These are phyloP conservation scores for Colletotrichum phormii DNA, from an alignment of 2,329 filamentous ascomycete genomes.

Conservation along the genomic window DNA sequence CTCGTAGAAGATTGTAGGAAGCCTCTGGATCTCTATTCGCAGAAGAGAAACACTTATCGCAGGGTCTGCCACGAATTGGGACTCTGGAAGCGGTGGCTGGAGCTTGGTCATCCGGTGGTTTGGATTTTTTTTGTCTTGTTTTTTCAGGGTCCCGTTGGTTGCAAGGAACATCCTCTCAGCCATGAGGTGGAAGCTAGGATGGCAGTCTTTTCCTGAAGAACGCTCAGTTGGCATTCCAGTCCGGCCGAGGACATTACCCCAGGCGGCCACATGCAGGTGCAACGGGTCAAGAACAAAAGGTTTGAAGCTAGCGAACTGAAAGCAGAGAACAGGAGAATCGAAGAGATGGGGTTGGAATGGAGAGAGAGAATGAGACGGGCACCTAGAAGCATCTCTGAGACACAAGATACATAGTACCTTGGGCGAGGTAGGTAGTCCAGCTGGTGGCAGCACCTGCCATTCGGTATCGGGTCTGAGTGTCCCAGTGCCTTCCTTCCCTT, in stretches of 20 bases:
- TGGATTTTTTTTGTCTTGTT: slow-evolving; percentile 4
- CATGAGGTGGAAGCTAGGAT: slow-evolving; percentile 16
- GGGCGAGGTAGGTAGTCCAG: too few species aligned
- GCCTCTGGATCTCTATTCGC: neutral
- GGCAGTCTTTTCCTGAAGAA: neutral
- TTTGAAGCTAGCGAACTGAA: neutral
- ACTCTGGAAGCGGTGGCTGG: slow-evolving; percentile 17
- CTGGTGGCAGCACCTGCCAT: slow-evolving; percentile 19
- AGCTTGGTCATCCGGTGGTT: slow-evolving; percentile 6
- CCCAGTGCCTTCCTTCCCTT: neutral
- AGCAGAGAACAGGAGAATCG: neutral
- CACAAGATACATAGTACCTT: neutral
- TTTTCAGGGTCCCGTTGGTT: slow-evolving; percentile 26
- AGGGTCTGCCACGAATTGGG: neutral
- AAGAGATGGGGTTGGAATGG: neutral
- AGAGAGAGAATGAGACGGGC: neutral
- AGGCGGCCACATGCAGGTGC: slow-evolving; percentile 1
- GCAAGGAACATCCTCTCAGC: slow-evolving; percentile 31
- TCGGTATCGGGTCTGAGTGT: slow-evolving; percentile 2
- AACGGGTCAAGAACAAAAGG: neutral
- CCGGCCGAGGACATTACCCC: neutral
- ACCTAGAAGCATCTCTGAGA: neutral
- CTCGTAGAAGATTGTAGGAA: too few species aligned
- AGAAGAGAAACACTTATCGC: neutral
- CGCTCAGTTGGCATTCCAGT: slow-evolving; percentile 3